Base-by-base conservation (phyloP, 139 green algal genomes). In the Tetratostichococcus sp. region DNA sequence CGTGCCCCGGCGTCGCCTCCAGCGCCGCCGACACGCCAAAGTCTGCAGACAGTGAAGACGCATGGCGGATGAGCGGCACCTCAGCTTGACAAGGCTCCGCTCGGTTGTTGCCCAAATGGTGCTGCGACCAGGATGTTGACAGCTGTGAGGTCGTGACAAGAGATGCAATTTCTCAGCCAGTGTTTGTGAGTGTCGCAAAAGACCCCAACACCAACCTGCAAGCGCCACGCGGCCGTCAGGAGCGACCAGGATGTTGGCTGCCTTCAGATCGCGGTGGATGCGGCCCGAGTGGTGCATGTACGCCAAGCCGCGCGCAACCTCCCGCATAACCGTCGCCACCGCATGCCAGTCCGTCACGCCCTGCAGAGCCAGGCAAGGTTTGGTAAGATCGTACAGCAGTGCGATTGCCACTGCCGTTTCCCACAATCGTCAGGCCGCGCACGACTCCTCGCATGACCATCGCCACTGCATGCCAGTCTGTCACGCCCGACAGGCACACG, bases 261-360 rank as follows among this genome's bases (percentile, higher is more conserved):
- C 88, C 86, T 97, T 98, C 35, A 98, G 80, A 70, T 98, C 93
- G 17, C 93, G 84, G 80, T 98, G 93, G 65, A 98, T 97, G 57
- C 91, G 83, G 25, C 88, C 86, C 69, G 92, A 80, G 21, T 85
- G 80, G 83, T 98, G 93, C 67, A 97, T 87, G 77, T 98, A 98
- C 30, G 95, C 89, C 75, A 98, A 80, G 0, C 83, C 93, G 66
- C 89, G 89, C 30, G 96, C 83, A 28, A 93, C 88, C 58, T 94
- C 90, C 26, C 85, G 82, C 67, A 93, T 85, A 70, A 98, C 92
- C 30, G 89, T 94, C 17, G 92, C 91, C 62, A 97, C 92, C 4
- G 87, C 66, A 0, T 78, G 39, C 50, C 50, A 62, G 50, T 62
- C 50, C 50, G 11, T 23, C 50, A 62, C 17, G 19, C 50, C 50